Percentiles rank a stretch among this genome's conserved stretches.
phyloP scores from a whole-genome alignment of 108 stramenopile species.

The Pseudonitzschia multiseries region DNA sequence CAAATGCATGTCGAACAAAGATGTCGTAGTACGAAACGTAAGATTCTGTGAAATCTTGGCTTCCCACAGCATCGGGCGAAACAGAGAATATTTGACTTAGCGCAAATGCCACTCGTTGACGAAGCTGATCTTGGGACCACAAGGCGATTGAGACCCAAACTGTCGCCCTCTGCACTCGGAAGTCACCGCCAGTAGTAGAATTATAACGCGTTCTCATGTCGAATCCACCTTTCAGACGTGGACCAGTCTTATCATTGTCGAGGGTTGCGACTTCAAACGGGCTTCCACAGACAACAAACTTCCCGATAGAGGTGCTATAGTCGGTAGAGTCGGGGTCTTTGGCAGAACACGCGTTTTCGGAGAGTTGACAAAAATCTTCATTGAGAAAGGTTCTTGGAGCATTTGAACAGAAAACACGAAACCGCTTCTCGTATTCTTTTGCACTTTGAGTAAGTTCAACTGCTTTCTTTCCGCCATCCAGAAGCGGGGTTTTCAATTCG shows the following conservation, averaged over 20 bases:
- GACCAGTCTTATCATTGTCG: not conserved
- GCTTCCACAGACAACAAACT: slow-evolving; percentile 39
- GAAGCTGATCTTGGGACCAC: slow-evolving; percentile 63
- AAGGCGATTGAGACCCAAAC: slow-evolving; percentile 61
- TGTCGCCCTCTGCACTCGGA: slow-evolving; percentile 28
- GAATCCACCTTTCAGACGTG: not conserved
- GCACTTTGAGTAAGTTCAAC: not conserved
- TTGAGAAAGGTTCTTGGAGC: slow-evolving; percentile 52
- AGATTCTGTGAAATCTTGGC: slow-evolving; percentile 28
- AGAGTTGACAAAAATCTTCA: slow-evolving; percentile 46
- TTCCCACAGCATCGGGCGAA: not conserved
- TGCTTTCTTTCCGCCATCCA: slow-evolving; percentile 16
- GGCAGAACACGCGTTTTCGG: slow-evolving; percentile 2
- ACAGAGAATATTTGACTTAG: slow-evolving; percentile 45
- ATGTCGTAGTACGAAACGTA: slow-evolving; percentile 60
- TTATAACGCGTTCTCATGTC: not conserved
- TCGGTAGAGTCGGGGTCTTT: not conserved
- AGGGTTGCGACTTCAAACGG: slow-evolving; percentile 43
- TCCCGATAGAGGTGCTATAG: not conserved
- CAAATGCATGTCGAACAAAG: slow-evolving; percentile 73
- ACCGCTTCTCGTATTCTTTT: not conserved
- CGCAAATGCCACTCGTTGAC: slow-evolving; percentile 77
- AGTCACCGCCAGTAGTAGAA: not conserved
- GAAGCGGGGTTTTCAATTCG: slow-evolving; percentile 36
- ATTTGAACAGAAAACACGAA: slow-evolving; percentile 37